phyloP scores from a whole-genome alignment of 2,329 filamentous ascomycete species.

The Phialophora tarda region DNA sequence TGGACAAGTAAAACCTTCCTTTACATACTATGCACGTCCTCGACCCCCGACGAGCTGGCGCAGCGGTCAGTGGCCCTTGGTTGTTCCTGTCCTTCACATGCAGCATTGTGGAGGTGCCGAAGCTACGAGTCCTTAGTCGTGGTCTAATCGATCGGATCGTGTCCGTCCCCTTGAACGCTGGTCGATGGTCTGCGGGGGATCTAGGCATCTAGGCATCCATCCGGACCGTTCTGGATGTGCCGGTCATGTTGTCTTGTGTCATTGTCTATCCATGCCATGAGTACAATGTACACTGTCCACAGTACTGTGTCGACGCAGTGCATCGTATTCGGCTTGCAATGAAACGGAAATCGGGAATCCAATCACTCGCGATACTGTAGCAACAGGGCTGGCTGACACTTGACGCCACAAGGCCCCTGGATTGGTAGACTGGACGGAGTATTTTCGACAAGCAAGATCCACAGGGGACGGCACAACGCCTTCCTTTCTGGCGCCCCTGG shows the following conservation, averaged over 20 bases:
- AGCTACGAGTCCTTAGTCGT: background rate
- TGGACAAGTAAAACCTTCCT: background rate
- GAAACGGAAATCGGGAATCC: background rate
- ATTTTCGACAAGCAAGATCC: background rate
- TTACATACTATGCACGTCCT: background rate
- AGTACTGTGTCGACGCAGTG: background rate
- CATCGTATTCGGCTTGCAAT: conserved; percentile 5
- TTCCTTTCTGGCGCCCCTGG: background rate
- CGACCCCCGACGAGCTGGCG: background rate
- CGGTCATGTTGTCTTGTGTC: no score
- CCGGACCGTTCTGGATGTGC: no score
- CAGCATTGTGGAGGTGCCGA: conserved; percentile 4
- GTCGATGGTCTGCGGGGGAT: background rate
- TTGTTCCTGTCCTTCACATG: background rate
- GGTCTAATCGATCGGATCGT: background rate
- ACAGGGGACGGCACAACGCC: background rate
- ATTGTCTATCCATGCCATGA: no score
- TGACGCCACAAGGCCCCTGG: conserved; percentile 4
- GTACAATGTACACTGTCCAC: background rate
- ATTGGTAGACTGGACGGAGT: conserved; percentile 1
- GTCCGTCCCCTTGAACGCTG: background rate
- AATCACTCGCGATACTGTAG: background rate
- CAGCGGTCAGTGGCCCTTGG: background rate
- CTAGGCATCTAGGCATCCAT: no score
- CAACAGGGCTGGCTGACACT: conserved; percentile 8